Evolutionary conservation across 352 stramenopile species (phyloP), one percentile per base, ranked within the genome.

Genomic region (Globisporangium mamillatum): DNA sequence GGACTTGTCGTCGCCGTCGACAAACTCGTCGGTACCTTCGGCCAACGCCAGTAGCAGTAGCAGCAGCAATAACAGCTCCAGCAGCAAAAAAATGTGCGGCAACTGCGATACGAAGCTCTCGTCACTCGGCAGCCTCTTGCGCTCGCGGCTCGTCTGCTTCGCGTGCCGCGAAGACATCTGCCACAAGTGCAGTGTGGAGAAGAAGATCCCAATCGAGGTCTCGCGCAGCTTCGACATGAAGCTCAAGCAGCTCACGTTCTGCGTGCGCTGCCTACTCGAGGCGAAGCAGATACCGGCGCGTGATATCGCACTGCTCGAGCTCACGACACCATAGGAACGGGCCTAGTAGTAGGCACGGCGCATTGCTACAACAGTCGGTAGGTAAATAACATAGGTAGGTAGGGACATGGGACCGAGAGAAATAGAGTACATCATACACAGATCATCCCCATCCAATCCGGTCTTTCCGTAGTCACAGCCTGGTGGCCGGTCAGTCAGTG

Each of bases 11-110:
- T 59, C 53, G 14, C 32, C 53, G 25, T 59, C 53, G 12, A 50
- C 44, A 20, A 20, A 50, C 18, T 82, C 63, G 64, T 86, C 9
- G 76, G 68, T 4, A 7, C 44, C 16, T 22, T 59, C 53, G 12
- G 29, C 25, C 25, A n/a, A 38, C 53, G n/a, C 44, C 44, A 50
- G 44, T 20, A 50, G 44, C 44, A 50, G 5, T 16, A 50, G 10
- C 41, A 50, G 14, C 2, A 22, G 0, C 44, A 50, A 22, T 16
- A 44, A 4, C 44, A 32, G 27, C 27, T 32, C 27, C 6, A 60
- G 10, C 10, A 18, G 25, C 53, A 58, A 29, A 14, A 60, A 60
- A 12, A 18, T 18, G 16, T 69, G 64, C 27, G 55, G 24, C 18
- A 59, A 58, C 38, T 69, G 64, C 41, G 18, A n/a, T 1, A 5